A percentile compares a stretch with the other conserved stretches of the same genome.
Conservation (phyloP, 2,329 filamentous ascomycete genomes). For the Endoconidiophora polonica region DNA sequence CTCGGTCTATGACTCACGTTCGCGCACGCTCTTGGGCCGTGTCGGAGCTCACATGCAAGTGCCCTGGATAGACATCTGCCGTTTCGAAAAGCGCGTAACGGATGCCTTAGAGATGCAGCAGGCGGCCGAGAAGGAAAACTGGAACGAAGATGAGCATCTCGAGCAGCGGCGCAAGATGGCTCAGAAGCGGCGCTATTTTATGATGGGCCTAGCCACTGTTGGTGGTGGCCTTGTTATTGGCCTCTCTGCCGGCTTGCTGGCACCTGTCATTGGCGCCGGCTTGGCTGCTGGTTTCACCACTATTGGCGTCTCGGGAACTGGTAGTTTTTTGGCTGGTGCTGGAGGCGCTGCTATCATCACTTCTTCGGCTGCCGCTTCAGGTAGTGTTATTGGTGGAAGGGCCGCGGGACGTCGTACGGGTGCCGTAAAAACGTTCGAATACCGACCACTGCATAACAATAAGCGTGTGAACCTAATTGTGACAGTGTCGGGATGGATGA, state of each 20-base stretch:
- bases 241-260: slow-evolving; percentile 76
- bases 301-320: slow-evolving; percentile 78
- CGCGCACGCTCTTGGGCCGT: slow-evolving; percentile 64
- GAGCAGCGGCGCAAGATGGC: slow-evolving; percentile 68
- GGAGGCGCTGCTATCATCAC: slow-evolving; percentile 91
- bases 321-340: slow-evolving; percentile 75
- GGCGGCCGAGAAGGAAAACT: slow-evolving; percentile 82
- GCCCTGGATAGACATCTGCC: slow-evolving; percentile 81
- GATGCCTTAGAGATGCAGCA: slow-evolving; percentile 98
- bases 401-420: slow-evolving; percentile 81
- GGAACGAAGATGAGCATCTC: slow-evolving; percentile 94
- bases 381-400: slow-evolving; percentile 68
- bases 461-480: slow-evolving; percentile 92
- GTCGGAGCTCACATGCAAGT: slow-evolving; percentile 70
- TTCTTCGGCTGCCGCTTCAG: slow-evolving; percentile 70
- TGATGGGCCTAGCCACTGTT: slow-evolving; percentile 94
- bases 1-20: slow-evolving; percentile 79
- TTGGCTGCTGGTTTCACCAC: slow-evolving; percentile 89
- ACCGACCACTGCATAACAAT: slow-evolving; percentile 91
- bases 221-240: slow-evolving; percentile 91
- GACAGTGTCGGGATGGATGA: slow-evolving; percentile 96
- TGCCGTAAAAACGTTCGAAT: slow-evolving; percentile 91
- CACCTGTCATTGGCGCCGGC: slow-evolving; percentile 85
- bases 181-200: slow-evolving; percentile 67
- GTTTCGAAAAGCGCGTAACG: slow-evolving; percentile 92